Percentiles rank a stretch among this genome's conserved stretches.
These are phyloP conservation scores for Phytophthora sp. DNA, from an alignment of 352 stramenopile species.

Conservation along the genomic window DNA sequence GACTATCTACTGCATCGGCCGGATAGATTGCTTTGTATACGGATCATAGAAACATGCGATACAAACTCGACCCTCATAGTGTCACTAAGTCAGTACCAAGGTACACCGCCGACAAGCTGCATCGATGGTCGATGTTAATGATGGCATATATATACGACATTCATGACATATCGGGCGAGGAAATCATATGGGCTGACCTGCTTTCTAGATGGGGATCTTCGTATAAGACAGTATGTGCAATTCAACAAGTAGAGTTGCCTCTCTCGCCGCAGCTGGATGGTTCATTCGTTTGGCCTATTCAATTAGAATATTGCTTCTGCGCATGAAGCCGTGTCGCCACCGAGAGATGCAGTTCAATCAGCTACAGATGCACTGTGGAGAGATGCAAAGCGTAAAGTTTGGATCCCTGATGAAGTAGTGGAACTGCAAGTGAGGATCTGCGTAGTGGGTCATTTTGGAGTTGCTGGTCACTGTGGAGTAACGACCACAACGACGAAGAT, in stretches of 20 bases:
- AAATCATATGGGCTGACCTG: background rate
- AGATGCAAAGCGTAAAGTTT: too few species aligned
- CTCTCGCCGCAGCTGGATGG: background rate
- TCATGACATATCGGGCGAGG: background rate
- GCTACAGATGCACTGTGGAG: too few species aligned
- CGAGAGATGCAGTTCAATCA: too few species aligned
- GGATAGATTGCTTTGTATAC: background rate
- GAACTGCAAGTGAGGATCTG: background rate
- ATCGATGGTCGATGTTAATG: slow-evolving; percentile 7
- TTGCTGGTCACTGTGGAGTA: background rate
- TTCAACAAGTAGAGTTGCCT: background rate
- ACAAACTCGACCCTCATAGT: background rate
- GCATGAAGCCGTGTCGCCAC: too few species aligned
- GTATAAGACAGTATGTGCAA: background rate
- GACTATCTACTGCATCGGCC: slow-evolving; percentile 15
- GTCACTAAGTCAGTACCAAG: background rate
- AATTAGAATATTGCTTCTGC: too few species aligned
- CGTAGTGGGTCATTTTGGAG: background rate
- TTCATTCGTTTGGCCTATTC: background rate
- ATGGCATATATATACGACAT: slow-evolving; percentile 6
- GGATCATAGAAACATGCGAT: background rate
- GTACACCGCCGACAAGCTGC: background rate
- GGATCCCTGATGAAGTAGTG: background rate
- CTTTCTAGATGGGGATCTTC: background rate
- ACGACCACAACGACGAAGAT: too few species aligned